Percentiles rank a stretch among this genome's conserved stretches.
Evolutionary conservation across 495 filamentous ascomycete species (phyloP).

Genomic region (Xylaria grammica): DNA sequence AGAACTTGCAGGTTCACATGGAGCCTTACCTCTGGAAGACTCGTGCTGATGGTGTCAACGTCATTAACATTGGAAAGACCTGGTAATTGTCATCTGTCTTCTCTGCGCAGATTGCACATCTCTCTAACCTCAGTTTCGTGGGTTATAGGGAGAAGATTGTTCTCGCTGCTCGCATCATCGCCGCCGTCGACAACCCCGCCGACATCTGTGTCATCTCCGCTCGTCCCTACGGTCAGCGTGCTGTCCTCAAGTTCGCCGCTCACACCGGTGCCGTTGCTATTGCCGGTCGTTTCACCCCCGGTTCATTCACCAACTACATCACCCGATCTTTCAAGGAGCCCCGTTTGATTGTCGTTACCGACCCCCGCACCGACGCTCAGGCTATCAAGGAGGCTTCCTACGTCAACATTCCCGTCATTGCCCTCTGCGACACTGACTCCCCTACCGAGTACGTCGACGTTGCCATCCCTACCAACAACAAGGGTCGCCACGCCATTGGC

Average conservation of each 20-base stretch:
- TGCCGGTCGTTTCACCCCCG: constrained; percentile 98
- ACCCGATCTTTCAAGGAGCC: constrained; percentile 99
- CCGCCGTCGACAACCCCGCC: constrained; percentile 97
- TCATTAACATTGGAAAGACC: constrained; percentile 99
- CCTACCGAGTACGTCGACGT: constrained; percentile 99
- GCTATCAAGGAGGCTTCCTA: constrained; percentile 99
- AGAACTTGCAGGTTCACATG: constrained; percentile 99
- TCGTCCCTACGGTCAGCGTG: constrained; percentile 98
- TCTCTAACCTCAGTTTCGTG: constrained; percentile 25
- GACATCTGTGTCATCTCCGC: constrained; percentile 99
- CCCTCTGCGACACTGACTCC: constrained; percentile 98
- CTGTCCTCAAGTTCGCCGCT: constrained; percentile 97
- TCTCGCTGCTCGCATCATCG: constrained; percentile 97
- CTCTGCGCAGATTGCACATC: background rate
- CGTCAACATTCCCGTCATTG: constrained; percentile 99
- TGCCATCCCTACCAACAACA: constrained; percentile 99
- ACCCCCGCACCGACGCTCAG: constrained; percentile 98
- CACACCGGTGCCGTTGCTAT: constrained; percentile 98
- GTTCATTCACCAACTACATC: constrained; percentile 99
- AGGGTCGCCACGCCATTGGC: constrained; percentile 98
- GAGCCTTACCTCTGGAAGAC: constrained; percentile 99
- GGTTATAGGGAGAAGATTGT: constrained; percentile 93
- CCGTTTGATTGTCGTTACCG: constrained; percentile 98
- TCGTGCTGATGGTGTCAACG: constrained; percentile 94
- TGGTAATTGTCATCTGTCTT: constrained; percentile 69